A percentile compares a stretch with the other conserved stretches of the same genome.
phyloP scores from a whole-genome alignment of 1,139 yeast genomes.

The Kurtzmaniella quercitrusa region DNA sequence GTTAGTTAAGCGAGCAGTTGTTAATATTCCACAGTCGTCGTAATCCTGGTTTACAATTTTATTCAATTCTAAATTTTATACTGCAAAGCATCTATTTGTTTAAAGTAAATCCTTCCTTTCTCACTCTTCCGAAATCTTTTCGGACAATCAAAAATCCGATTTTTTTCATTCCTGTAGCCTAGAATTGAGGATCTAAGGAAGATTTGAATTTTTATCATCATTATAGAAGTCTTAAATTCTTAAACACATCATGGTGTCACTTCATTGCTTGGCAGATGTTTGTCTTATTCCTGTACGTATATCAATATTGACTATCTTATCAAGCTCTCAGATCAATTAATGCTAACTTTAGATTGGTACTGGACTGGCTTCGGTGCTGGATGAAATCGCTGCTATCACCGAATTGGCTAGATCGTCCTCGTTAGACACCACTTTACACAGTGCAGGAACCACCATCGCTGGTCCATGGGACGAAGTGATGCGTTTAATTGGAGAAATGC shows the following conservation, averaged over 20 bases:
- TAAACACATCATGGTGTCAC: slow-evolving; percentile 6
- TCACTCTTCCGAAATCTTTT: too few species aligned
- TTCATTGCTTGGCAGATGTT: slow-evolving; percentile 75
- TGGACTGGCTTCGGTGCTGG: slow-evolving; percentile 69
- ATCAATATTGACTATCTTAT: not conserved
- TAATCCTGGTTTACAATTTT: too few species aligned
- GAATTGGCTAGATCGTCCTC: slow-evolving; percentile 56
- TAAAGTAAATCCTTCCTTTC: too few species aligned
- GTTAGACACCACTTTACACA: slow-evolving; percentile 67
- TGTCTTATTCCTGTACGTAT: slow-evolving; percentile 69
- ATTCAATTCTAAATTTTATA: too few species aligned
- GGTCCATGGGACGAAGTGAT: slow-evolving; percentile 93
- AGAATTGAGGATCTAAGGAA: not conserved
- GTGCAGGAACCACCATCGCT: slow-evolving; percentile 88
- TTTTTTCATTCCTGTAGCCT: not conserved
- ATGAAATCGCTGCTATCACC: slow-evolving; percentile 70
- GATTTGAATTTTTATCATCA: not conserved
- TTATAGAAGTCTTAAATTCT: not conserved
- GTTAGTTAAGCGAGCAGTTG: too few species aligned
- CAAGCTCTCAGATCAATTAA: not conserved
- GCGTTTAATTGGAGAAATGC: slow-evolving; percentile 74
- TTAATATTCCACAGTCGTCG: too few species aligned
- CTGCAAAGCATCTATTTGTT: too few species aligned
- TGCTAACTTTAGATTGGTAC: slow-evolving; percentile 60
- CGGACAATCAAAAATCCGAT: not conserved